phyloP scores from a whole-genome alignment of 2,329 filamentous ascomycete genomes.

The Periconia sp. region DNA sequence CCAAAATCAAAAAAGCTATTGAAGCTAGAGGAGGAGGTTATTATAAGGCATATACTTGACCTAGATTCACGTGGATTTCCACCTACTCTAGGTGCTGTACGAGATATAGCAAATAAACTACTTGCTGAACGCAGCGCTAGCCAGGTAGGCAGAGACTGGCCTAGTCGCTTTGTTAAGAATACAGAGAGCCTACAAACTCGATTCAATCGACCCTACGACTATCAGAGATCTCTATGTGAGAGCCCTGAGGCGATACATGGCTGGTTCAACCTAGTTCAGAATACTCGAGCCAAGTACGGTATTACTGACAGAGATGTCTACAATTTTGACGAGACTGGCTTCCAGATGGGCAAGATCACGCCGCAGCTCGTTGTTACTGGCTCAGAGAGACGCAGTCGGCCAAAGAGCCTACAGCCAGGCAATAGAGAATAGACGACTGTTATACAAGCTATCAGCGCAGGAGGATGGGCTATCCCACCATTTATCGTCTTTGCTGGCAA shows the following conservation, averaged over 20 bases:
- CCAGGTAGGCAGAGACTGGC: conserved; percentile 28
- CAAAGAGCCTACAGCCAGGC: conserved; percentile 9
- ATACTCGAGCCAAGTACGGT: conserved; percentile 15
- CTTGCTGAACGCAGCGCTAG: conserved; percentile 8
- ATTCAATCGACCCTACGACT: conserved; percentile 15
- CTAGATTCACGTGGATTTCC: conserved; percentile 11
- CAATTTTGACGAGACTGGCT: conserved; percentile 22
- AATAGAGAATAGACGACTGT: conserved; percentile 10
- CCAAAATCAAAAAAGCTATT: conserved; percentile 9
- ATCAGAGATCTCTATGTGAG: conserved; percentile 19
- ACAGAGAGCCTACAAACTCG: conserved; percentile 7
- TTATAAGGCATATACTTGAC: conserved; percentile 13
- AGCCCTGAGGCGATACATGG: conserved; percentile 13
- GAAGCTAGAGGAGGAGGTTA: conserved; percentile 16
- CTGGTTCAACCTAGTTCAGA: conserved; percentile 16
- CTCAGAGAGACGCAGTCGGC: conserved; percentile 8
- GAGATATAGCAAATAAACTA: conserved; percentile 11
- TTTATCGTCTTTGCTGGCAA: conserved; percentile 10
- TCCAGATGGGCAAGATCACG: conserved; percentile 17
- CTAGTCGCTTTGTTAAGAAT: conserved; percentile 33
- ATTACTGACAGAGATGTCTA: conserved; percentile 15
- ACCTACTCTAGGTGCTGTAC: no score
- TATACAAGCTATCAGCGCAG: conserved; percentile 10
- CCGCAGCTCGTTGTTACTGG: conserved; percentile 10
- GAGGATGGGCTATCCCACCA: conserved; percentile 10